These are phyloP conservation scores for Arabidopsis suecica DNA, from an alignment of 345 rosid species.

Conservation along the genomic window DNA sequence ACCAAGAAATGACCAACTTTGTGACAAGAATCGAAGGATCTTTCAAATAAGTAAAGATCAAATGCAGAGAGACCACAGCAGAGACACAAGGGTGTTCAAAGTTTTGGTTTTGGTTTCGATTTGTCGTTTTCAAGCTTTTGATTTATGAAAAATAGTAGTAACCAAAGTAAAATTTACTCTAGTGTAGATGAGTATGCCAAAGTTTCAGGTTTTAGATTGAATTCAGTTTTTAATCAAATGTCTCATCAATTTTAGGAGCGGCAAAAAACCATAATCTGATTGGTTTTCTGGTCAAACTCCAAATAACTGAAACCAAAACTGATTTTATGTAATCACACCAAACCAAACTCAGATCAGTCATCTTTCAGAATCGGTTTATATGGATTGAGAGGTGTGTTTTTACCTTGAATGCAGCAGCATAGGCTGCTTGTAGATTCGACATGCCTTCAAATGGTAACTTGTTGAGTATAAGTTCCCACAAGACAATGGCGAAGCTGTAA, in stretches of 20 bases:
- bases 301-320: neutral
- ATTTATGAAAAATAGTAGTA: neutral
- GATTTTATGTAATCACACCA: neutral
- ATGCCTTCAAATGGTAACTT: conserved; percentile 99
- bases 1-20: neutral
- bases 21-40: neutral
- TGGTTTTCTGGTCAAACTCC: neutral
- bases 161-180: neutral
- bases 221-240: neutral
- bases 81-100: neutral
- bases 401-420: conserved; percentile 99
- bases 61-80: neutral
- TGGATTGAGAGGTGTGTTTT: neutral
- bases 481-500: conserved; percentile 96
- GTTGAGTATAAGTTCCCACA: conserved; percentile 96
- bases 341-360: neutral
- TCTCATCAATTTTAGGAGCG: no score
- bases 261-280: neutral
- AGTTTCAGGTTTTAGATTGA: neutral
- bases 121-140: neutral
- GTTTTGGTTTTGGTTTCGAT: neutral
- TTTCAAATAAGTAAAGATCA: neutral
- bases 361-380: neutral
- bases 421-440: conserved; percentile 99
- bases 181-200: conserved; percentile 4